phyloP scores from a whole-genome alignment of 192 early-diverging fungal genomes.

The Jimgerdemannia flammicorona region DNA sequence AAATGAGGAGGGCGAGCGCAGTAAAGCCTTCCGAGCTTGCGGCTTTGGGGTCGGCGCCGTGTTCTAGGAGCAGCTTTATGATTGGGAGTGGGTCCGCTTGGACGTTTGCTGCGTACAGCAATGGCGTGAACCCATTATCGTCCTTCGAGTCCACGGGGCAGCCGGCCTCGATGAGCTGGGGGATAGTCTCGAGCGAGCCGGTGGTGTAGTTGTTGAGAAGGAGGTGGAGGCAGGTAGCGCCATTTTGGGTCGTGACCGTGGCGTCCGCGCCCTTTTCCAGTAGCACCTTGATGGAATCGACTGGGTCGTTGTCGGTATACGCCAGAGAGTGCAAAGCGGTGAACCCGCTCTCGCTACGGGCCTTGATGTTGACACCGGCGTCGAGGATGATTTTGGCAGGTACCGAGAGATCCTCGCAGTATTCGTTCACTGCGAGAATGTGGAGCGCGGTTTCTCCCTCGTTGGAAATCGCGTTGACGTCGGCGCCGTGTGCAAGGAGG shows the following conservation, averaged over 20 bases:
- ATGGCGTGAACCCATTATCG: background rate
- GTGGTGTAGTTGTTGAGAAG: background rate
- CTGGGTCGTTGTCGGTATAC: background rate
- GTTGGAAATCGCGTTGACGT: background rate
- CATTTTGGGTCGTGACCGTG: background rate
- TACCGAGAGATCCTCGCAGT: background rate
- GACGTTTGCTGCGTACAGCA: background rate
- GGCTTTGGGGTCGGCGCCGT: background rate
- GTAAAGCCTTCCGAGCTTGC: background rate
- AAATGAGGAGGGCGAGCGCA: background rate
- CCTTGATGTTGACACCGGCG: background rate
- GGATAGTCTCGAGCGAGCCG: background rate
- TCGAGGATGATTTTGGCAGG: background rate
- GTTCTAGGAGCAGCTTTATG: background rate
- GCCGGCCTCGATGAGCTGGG: background rate
- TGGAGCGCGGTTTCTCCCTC: background rate
- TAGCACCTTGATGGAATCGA: background rate
- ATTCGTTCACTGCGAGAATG: background rate
- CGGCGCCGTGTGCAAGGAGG: background rate
- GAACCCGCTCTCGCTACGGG: background rate
- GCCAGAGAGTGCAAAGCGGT: background rate
- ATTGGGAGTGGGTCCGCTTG: background rate
- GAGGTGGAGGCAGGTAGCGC: background rate
- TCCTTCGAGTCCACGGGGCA: background rate
- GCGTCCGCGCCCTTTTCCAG: background rate